Base-by-base conservation (phyloP, 202 grass and related monocot genomes). In the Alloteropsis angusta region DNA sequence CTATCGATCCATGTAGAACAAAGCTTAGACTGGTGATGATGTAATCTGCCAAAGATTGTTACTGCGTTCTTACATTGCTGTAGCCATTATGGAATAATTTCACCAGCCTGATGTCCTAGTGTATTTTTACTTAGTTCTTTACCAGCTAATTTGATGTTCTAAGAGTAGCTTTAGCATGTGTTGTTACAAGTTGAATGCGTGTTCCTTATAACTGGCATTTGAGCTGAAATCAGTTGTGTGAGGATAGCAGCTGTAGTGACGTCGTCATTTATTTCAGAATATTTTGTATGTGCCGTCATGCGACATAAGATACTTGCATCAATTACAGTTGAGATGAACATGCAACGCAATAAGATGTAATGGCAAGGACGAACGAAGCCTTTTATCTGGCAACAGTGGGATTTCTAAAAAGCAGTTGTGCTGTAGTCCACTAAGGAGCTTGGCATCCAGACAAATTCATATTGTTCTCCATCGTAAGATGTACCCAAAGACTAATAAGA, bases 31-130 rank as follows among this genome's bases (percentile, higher is more conserved):
- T 73, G 49, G 75, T 81, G 58, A 57, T 76, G 58, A 42, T 78
- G 77, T 72, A 61, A 61, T 65, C 34, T 53, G 16, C 37, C 58
- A 0, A 10, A 52, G 58, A 72, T 85, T 85, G 34, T 52, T 39
- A 49, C 64, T 46, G 56, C 17, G 38, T 68, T 36, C 70, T 53
- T 52, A 60, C 78, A 72, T 85, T 77, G 65, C 50, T 73, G 82
- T 77, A 82, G 49, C n/a, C 60, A 42, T 77, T 38, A 71, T 65
- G 56, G 86, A 84, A 85, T 85, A 76, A 85, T 67, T 67, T 18
- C 7, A 39, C 44, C 25, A 38, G 19, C 59, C 9, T 75, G 6
- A 52, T 79, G 17, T 39, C 48, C n/a, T n/a, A n/a, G n/a, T n/a
- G n/a, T n/a, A 45, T 49, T 84, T 39, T n/a, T 8, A 21, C 34